phyloP scores from a whole-genome alignment of 306 rosid species.

The Adenanthera pavonina region DNA sequence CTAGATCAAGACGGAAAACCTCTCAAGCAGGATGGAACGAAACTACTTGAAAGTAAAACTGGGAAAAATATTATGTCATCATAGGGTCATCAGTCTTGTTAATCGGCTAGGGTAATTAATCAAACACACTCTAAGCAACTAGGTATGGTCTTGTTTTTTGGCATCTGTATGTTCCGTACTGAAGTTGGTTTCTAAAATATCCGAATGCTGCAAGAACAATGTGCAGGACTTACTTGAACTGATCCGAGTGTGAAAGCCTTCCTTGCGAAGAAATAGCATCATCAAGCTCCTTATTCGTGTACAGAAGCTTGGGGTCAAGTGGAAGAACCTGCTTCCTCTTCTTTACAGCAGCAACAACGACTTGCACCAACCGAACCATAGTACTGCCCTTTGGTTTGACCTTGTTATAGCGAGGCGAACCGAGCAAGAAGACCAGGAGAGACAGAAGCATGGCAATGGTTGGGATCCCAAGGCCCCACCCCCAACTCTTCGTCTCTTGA shows the following conservation, averaged over 20 bases:
- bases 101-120: background rate
- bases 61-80: no score
- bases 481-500: slow-evolving; percentile 83
- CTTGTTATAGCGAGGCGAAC: slow-evolving; percentile 47
- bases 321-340: slow-evolving; percentile 61
- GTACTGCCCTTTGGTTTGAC: slow-evolving; percentile 63
- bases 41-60: no score
- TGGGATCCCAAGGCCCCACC: slow-evolving; percentile 83
- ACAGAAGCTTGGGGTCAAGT: slow-evolving; percentile 49
- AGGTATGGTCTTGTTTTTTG: background rate
- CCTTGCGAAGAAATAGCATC: slow-evolving; percentile 61
- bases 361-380: slow-evolving; percentile 71
- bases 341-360: slow-evolving; percentile 60
- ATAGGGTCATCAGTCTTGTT: no score
- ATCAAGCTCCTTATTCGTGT: slow-evolving; percentile 62
- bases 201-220: no score
- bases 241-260: slow-evolving; percentile 51
- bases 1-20: background rate
- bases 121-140: background rate
- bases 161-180: no score
- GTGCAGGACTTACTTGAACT: slow-evolving; percentile 44
- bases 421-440: slow-evolving; percentile 58
- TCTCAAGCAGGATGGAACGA: background rate
- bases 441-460: slow-evolving; percentile 73
- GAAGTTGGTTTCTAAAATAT: no score